Evolutionary conservation across 306 rosid genomes (phyloP).

Genomic region (Arachis stenosperma): DNA sequence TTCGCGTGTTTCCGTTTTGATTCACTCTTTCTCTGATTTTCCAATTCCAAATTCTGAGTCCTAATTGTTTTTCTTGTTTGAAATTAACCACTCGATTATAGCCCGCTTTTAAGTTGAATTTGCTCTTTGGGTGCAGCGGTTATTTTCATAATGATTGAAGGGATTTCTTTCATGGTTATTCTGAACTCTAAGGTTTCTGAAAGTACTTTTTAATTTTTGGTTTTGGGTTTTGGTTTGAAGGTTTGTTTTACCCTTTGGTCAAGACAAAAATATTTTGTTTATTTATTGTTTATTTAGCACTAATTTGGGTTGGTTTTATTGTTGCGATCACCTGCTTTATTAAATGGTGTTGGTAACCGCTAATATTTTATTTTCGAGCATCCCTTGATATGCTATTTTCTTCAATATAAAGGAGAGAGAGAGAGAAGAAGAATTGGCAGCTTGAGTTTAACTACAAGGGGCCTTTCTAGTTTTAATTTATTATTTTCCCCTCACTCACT

Average conservation of each 20-base stretch:
- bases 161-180: conserved; percentile 34
- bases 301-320: conserved; percentile 35
- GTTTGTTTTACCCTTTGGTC: conserved; percentile 25
- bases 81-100: conserved; percentile 19
- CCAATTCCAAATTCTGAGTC: conserved; percentile 15
- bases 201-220: conserved; percentile 36
- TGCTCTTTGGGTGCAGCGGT: conserved; percentile 28
- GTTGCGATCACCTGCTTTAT: conserved; percentile 42
- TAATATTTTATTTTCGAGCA: neutral
- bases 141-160: conserved; percentile 5
- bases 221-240: conserved; percentile 18
- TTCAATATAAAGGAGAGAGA: neutral
- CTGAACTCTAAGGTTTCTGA: conserved; percentile 23
- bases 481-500: neutral
- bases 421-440: neutral
- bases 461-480: conserved; percentile 33
- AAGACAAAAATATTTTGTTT: neutral
- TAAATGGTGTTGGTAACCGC: conserved; percentile 14
- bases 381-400: neutral
- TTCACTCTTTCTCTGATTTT: conserved; percentile 14
- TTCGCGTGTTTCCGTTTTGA: conserved; percentile 22
- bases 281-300: neutral
- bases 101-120: conserved; percentile 8
- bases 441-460: conserved; percentile 8
- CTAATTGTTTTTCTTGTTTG: conserved; percentile 19